Percentiles rank a stretch among this genome's conserved stretches.
Evolutionary conservation across 2,329 filamentous ascomycete species (phyloP).

Genomic region (Microdochium bolleyi): DNA sequence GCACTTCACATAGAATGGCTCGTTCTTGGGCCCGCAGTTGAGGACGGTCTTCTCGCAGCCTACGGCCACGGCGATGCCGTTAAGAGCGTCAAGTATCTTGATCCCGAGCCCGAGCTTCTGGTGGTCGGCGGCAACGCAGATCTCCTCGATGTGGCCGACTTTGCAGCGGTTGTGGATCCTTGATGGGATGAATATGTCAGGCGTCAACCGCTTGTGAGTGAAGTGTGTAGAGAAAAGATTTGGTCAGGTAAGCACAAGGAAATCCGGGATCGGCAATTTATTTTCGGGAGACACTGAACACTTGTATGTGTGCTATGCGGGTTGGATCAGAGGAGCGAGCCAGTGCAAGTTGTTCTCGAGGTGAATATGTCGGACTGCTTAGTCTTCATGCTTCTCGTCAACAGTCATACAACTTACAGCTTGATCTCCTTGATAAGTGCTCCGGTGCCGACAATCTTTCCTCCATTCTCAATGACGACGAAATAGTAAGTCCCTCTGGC

Average conservation of each 20-base stretch:
- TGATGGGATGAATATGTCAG: background rate
- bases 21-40: constrained; percentile 71
- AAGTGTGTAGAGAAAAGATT: no score
- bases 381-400: no score
- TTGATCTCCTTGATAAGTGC: constrained; percentile 73
- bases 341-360: no score
- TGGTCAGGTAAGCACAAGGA: no score
- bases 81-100: constrained; percentile 68
- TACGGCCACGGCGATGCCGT: constrained; percentile 62
- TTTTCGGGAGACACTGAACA: background rate
- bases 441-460: constrained; percentile 64
- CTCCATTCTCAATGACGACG: constrained; percentile 57
- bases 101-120: constrained; percentile 75
- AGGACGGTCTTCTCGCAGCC: constrained; percentile 79
- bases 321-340: no score
- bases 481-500: constrained; percentile 55
- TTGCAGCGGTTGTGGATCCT: constrained; percentile 56
- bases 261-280: no score
- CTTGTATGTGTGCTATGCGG: no score
- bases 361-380: no score
- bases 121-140: constrained; percentile 70
- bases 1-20: constrained; percentile 59
- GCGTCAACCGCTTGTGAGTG: no score
- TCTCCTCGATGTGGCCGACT: constrained; percentile 79
- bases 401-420: constrained; percentile 51